A percentile compares a stretch with the other conserved stretches of the same genome.
Conservation (phyloP, 2,329 filamentous ascomycete genomes). For the Beauveria sp. region DNA sequence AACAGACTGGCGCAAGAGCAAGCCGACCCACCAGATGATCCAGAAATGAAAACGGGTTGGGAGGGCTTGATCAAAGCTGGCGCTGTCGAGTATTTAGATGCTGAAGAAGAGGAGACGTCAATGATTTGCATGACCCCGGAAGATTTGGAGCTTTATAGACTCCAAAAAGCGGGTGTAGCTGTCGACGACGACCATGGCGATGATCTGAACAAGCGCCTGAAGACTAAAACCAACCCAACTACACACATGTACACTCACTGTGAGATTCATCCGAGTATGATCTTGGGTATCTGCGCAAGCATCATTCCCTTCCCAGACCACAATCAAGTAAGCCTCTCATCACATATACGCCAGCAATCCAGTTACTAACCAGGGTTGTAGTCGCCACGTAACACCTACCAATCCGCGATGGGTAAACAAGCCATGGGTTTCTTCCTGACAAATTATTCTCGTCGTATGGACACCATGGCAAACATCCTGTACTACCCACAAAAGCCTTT, state of each 20-base stretch:
- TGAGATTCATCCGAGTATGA: constrained; percentile 99
- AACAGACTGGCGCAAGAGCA: constrained; percentile 70
- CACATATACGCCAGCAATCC: constrained; percentile 23
- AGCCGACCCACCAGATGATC: constrained; percentile 54
- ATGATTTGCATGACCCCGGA: constrained; percentile 99
- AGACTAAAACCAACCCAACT: constrained; percentile 77
- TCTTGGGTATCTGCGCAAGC: constrained; percentile 94
- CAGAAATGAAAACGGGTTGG: constrained; percentile 70
- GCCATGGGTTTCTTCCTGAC: constrained; percentile 99
- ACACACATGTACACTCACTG: constrained; percentile 96
- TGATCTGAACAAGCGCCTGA: constrained; percentile 78
- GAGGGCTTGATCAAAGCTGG: constrained; percentile 75
- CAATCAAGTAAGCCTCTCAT: constrained; percentile 59
- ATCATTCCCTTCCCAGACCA: constrained; percentile 99
- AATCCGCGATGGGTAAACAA: constrained; percentile 99
- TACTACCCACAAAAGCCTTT: constrained; percentile 98
- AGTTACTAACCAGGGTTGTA: constrained; percentile 27
- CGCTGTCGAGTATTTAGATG: constrained; percentile 92
- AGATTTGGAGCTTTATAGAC: constrained; percentile 72
- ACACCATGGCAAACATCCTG: constrained; percentile 98
- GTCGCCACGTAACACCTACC: constrained; percentile 97
- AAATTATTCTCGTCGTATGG: constrained; percentile 95
- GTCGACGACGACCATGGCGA: constrained; percentile 52
- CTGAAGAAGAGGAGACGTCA: constrained; percentile 94
- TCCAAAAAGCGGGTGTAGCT: constrained; percentile 58